These are phyloP conservation scores for Turritis glabra DNA, from an alignment of 345 rosid species.

Conservation along the genomic window DNA sequence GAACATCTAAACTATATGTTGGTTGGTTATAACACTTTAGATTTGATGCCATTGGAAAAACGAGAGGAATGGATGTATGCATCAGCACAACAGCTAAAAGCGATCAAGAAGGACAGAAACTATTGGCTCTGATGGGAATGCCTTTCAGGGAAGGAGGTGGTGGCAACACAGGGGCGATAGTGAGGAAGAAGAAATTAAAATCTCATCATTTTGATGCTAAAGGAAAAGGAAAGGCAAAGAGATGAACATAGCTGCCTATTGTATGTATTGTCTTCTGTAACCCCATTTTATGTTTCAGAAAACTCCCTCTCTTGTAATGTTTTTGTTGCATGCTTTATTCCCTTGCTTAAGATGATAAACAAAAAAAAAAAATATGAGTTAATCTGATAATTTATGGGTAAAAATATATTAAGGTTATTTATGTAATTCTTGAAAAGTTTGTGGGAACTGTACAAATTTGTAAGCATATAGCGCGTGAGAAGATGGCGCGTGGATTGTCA, in stretches of 20 bases:
- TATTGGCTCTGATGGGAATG: slow-evolving; percentile 93
- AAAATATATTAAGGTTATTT: background rate
- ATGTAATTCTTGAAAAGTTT: background rate
- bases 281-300: slow-evolving; percentile 21
- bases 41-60: slow-evolving; percentile 64
- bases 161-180: slow-evolving; percentile 13
- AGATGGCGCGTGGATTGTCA: slow-evolving; percentile 20
- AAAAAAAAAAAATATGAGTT: background rate
- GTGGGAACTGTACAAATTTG: no score
- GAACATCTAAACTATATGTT: background rate
- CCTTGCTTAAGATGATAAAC: background rate
- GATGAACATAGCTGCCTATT: slow-evolving; percentile 36
- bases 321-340: slow-evolving; percentile 20
- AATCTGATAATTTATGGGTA: background rate
- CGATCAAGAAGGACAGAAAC: slow-evolving; percentile 76
- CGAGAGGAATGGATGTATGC: slow-evolving; percentile 94
- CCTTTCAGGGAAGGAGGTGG: slow-evolving; percentile 80
- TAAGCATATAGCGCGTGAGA: slow-evolving; percentile 23
- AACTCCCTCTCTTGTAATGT: slow-evolving; percentile 10
- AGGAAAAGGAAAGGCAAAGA: slow-evolving; percentile 54
- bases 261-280: slow-evolving; percentile 14
- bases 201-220: slow-evolving; percentile 77
- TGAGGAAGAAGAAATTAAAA: slow-evolving; percentile 81
- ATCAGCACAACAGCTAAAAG: slow-evolving; percentile 76
- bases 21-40: slow-evolving; percentile 13